A percentile compares a stretch with the other conserved stretches of the same genome.
phyloP scores from a whole-genome alignment of 169 alveolate species.

The Eimeria sp. region DNA sequence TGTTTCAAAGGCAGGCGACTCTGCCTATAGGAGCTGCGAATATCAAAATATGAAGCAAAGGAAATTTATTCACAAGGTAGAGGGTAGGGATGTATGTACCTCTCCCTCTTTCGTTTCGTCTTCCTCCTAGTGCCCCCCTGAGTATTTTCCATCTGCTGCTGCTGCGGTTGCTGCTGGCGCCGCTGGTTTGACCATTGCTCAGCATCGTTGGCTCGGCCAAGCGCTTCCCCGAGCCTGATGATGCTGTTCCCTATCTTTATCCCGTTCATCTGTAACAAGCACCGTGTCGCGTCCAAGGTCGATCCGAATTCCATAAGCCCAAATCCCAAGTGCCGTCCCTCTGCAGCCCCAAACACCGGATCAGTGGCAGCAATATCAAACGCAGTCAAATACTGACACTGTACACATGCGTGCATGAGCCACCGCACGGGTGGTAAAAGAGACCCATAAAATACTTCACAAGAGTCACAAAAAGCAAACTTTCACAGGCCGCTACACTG shows the following conservation, averaged over 20 bases:
- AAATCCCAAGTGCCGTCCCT: slow-evolving; percentile 81
- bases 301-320: slow-evolving; percentile 67
- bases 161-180: slow-evolving; percentile 25
- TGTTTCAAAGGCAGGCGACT: neutral
- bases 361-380: neutral
- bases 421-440: neutral
- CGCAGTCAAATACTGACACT: neutral
- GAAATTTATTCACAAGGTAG: slow-evolving; percentile 42
- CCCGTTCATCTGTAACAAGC: slow-evolving; percentile 78
- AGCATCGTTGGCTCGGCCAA: slow-evolving; percentile 33
- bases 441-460: neutral
- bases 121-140: neutral
- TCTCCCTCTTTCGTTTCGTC: neutral
- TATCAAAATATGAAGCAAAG: neutral
- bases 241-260: slow-evolving; percentile 67
- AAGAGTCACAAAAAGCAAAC: neutral
- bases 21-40: neutral
- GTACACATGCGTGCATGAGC: neutral
- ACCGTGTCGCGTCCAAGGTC: slow-evolving; percentile 80
- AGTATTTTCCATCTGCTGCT: neutral
- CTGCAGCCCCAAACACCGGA: slow-evolving; percentile 16
- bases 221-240: slow-evolving; percentile 78
- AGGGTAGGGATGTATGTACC: slow-evolving; percentile 64
- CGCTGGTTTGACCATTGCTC: neutral
- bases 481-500: neutral